Conservation (phyloP, 768 basidiomycete genomes). For the Rhizopogon roseolus region DNA sequence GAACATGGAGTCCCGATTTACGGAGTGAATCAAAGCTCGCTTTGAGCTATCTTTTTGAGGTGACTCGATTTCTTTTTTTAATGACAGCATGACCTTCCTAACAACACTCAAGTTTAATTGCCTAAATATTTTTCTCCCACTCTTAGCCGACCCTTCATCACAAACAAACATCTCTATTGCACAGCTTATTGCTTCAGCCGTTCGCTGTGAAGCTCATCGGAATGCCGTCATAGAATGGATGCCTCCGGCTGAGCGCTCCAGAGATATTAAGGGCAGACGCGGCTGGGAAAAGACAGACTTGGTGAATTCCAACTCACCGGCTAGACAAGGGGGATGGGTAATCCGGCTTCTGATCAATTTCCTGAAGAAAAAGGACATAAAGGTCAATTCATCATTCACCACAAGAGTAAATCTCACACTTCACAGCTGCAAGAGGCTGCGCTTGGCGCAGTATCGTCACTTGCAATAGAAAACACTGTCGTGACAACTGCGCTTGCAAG, state of each 20-base stretch:
- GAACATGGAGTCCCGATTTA: conserved; percentile 28
- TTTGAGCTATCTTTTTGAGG: conserved; percentile 58
- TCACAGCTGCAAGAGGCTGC: conserved; percentile 62
- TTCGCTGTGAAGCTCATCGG: conserved; percentile 49
- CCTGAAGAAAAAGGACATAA: conserved; percentile 46
- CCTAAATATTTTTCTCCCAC: conserved; percentile 64
- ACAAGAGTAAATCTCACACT: background rate
- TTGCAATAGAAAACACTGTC: conserved; percentile 56
- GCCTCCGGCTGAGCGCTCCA: conserved; percentile 49
- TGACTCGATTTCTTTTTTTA: conserved; percentile 16
- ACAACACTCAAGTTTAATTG: conserved; percentile 41
- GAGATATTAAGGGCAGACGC: conserved; percentile 52
- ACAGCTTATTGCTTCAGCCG: conserved; percentile 49
- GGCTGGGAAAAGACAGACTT: conserved; percentile 69
- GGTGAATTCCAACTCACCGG: conserved; percentile 31
- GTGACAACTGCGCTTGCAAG: conserved; percentile 49
- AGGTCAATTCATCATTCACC: conserved; percentile 32
- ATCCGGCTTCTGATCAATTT: conserved; percentile 45
- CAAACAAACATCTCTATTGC: conserved; percentile 48
- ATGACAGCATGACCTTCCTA: background rate
- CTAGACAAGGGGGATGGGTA: conserved; percentile 55
- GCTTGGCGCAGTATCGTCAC: conserved; percentile 56
- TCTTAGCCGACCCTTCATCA: conserved; percentile 41
- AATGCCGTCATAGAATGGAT: conserved; percentile 55
- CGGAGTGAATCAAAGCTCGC: conserved; percentile 51